phyloP scores from a whole-genome alignment of 768 basidiomycete genomes.

The Leccinum longicurvipes region DNA sequence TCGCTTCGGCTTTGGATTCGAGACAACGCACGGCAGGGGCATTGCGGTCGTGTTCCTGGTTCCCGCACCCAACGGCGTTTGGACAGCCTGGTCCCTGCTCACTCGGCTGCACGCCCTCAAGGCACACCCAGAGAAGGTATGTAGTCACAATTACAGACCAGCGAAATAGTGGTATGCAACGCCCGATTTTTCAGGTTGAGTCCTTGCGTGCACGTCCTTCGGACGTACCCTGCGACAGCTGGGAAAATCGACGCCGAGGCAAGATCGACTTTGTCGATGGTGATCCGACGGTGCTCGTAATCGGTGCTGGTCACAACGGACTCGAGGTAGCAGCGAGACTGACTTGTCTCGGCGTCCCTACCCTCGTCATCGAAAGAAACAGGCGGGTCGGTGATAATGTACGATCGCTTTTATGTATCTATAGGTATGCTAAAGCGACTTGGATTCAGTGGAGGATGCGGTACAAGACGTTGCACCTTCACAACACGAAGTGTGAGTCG shows the following conservation, averaged over 20 bases:
- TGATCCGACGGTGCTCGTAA: slow-evolving; percentile 56
- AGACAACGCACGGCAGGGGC: slow-evolving; percentile 43
- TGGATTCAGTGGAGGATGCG: slow-evolving; percentile 46
- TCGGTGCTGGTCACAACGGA: slow-evolving; percentile 68
- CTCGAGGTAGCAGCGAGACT: slow-evolving; percentile 61
- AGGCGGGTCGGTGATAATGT: slow-evolving; percentile 48
- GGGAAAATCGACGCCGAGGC: slow-evolving; percentile 43
- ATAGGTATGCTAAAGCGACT: slow-evolving; percentile 1
- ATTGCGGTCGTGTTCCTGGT: slow-evolving; percentile 55
- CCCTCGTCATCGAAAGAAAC: slow-evolving; percentile 54
- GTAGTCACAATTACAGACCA: not conserved
- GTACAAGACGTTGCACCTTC: slow-evolving; percentile 54
- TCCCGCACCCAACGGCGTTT: slow-evolving; percentile 32
- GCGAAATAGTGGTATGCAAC: not conserved
- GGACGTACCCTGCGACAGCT: slow-evolving; percentile 41
- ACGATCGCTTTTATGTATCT: not conserved
- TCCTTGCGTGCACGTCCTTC: slow-evolving; percentile 35
- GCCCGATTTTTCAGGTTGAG: slow-evolving; percentile 27
- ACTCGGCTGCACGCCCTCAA: slow-evolving; percentile 61
- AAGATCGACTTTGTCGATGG: slow-evolving; percentile 42
- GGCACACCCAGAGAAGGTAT: slow-evolving; percentile 44
- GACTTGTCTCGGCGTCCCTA: slow-evolving; percentile 51
- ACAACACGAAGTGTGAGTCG: slow-evolving; percentile 47
- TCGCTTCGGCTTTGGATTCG: slow-evolving; percentile 55
- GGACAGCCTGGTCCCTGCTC: slow-evolving; percentile 60